Evolutionary conservation across 2,329 filamentous ascomycete genomes (phyloP), one percentile per base, ranked within the genome.

Genomic region (Cercospora brassicicola): DNA sequence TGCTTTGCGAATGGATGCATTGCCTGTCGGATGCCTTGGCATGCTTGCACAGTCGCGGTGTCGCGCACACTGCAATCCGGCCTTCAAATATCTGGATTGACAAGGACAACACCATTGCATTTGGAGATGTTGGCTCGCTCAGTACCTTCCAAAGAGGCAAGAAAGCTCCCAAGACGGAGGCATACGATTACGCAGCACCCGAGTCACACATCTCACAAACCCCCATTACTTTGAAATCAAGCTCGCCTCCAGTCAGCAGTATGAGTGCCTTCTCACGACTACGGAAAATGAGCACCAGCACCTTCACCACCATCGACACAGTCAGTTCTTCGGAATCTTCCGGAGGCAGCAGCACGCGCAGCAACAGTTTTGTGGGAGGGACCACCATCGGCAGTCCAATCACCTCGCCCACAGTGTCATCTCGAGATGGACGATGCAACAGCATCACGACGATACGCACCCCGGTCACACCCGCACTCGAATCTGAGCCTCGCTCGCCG

Each of bases 1-100:
- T 90, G 15, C 77, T 92, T 4, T 82, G 92, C 76, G 89, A 91
- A 76, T 93, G 91, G 91, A 86, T 93, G 74, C 88, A 91, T 74
- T 93, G 91, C 76, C 83, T 93, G 3, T 84, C 86, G 48, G 89
- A 92, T 76, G 88, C 90, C 1, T 76, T 93, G 15, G 87, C 88
- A 63, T 90, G 86, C 69, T 80, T 93, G 2, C 91, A 93, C 75
- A 84, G 84, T 69, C 85, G 84, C 59, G 87, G 88, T 1, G 84
- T 87, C 26, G 85, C 86, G 2, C 90, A 93, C 73, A 86, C 86
- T 23, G 88, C 87, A 59, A 91, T 94, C 76, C 88, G 87, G 69
- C 91, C 90, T 1, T 90, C 89, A 0, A 90, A 89, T 9, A 84
- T 93, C 26, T 83, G 91, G 73, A 86, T 93, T 72, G 87, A 89